phyloP scores from a whole-genome alignment of 176 grass and related monocot species.

The Oryza meyeriana region DNA sequence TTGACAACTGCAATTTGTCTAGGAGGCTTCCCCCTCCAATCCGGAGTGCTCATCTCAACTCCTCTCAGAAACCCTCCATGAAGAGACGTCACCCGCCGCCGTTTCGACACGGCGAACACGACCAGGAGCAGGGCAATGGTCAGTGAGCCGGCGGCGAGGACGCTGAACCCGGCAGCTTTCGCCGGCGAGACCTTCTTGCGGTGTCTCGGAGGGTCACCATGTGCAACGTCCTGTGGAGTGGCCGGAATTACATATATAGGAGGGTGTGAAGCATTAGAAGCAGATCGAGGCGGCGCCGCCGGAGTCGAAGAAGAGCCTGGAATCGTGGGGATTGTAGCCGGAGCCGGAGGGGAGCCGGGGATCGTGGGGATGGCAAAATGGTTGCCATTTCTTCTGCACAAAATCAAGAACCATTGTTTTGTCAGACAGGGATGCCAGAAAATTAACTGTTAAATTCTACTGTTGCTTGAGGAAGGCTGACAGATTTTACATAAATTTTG shows the following conservation, averaged over 20 bases:
- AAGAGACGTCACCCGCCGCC: neutral
- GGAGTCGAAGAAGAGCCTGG: neutral
- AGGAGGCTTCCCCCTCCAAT: neutral
- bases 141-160: conserved; percentile 32
- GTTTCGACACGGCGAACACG: conserved; percentile 30
- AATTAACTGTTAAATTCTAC: neutral
- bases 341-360: conserved; percentile 15
- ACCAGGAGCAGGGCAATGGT: neutral
- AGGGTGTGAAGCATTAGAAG: conserved; percentile 20
- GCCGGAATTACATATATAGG: conserved; percentile 31
- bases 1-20: neutral
- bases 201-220: neutral
- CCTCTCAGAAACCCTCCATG: neutral
- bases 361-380: conserved; percentile 22
- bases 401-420: neutral
- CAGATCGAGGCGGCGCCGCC: neutral
- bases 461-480: neutral
- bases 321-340: neutral
- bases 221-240: neutral
- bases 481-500: conserved; percentile 60
- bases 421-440: neutral
- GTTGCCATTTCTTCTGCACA: conserved; percentile 53
- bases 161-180: conserved; percentile 36
- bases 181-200: conserved; percentile 25
- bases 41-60: neutral